These are phyloP conservation scores for Sugiyamaella castrensis DNA, from an alignment of 1,139 yeast genomes.

Conservation along the genomic window DNA sequence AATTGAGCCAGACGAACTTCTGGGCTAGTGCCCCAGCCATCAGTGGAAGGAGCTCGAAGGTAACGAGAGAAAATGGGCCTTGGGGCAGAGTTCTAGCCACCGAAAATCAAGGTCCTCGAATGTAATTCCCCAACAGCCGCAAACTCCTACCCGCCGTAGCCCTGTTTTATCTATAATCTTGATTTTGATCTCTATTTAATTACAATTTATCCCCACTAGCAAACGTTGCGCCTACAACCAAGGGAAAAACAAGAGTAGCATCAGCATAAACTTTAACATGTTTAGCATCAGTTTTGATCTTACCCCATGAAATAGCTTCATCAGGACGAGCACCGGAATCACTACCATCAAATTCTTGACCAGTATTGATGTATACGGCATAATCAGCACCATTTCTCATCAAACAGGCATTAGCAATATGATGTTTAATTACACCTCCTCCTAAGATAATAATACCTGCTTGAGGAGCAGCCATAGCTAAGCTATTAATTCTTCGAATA, in stretches of 20 bases:
- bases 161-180: neutral
- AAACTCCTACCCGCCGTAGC: too few species aligned
- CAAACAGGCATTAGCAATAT: slow-evolving; percentile 93
- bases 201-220: slow-evolving; percentile 49
- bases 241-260: slow-evolving; percentile 93
- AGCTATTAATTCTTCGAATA: slow-evolving; percentile 81
- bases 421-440: slow-evolving; percentile 95
- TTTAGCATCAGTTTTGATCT: slow-evolving; percentile 90
- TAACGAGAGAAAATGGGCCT: too few species aligned
- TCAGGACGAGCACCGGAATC: slow-evolving; percentile 99
- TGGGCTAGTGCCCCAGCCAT: too few species aligned
- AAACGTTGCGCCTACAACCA: slow-evolving; percentile 96
- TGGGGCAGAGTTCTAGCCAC: too few species aligned
- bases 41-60: too few species aligned
- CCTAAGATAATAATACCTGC: slow-evolving; percentile 98
- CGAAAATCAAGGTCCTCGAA: too few species aligned
- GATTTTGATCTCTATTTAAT: neutral
- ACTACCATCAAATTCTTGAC: slow-evolving; percentile 97
- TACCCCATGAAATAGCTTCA: slow-evolving; percentile 99
- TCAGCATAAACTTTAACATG: slow-evolving; percentile 92
- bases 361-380: slow-evolving; percentile 95
- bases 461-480: slow-evolving; percentile 92
- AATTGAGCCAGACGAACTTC: too few species aligned
- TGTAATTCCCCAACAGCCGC: too few species aligned
- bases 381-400: slow-evolving; percentile 99